Evolutionary conservation across 1,284 basidiomycete genomes (phyloP), one percentile per base, ranked within the genome.

Genomic region (Leccinum subspadiceum): DNA sequence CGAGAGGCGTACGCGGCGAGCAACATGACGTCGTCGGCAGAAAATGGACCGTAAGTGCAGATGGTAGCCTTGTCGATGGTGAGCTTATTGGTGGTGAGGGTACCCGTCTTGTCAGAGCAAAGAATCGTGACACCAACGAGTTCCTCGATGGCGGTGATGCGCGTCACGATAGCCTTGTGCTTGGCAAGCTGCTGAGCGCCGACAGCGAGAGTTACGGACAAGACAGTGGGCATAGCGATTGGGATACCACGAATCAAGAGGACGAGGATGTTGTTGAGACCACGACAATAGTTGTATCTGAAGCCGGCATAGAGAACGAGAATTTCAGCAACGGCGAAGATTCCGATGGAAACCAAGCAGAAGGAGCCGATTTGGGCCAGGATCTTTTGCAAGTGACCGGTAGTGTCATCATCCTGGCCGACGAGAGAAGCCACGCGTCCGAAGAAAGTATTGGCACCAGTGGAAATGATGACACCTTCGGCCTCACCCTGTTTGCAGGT

Each of bases 231-330:
- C 94, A 98, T 96, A 75, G 94, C 95, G 79, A 97, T 97, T 73
- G 96, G 96, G 73, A 98, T 97, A 85, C 95, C 95, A 84, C 95
- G 93, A 79, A 98, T 97, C 84, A 98, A 84, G 75, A 97, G 91
- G 68, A 97, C 94, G 54, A 97, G 86, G 79, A 97, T 95, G 83
- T 95, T 92, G 84, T 98, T 89, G 68, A 98, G 89, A 82, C 95
- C 95, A 66, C 89, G 89, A 73, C 95, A 93, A 83, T 98, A 98
- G 55, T 72, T 77, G 84, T 92, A 96, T 61, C 81, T 82, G 90
- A 92, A 96, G 52, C 86, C 90, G 58, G 92, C 90, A 76, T 96
- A 96, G 61, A 96, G 83, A 66, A 92, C 86, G 74, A 94, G 81
- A 64, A 96, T 95, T 78, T 96, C 93, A 54, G 92, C 90, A 63